phyloP scores from a whole-genome alignment of 31 red algal genomes.

The Asparagopsis taxiformis region DNA sequence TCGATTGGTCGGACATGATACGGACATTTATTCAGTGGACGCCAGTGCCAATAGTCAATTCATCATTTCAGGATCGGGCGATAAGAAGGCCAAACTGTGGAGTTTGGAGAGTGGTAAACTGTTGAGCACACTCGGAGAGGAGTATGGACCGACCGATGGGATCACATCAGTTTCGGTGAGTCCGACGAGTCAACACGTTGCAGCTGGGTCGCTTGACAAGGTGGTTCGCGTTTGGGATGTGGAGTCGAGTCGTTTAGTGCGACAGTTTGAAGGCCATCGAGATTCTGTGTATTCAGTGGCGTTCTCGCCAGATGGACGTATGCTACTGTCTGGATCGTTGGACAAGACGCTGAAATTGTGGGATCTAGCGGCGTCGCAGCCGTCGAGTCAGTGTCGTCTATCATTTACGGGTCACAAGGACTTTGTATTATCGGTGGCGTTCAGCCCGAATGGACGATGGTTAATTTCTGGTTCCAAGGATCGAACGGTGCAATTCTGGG shows the following conservation, averaged over 20 bases:
- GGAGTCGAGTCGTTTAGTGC: conserved; percentile 41
- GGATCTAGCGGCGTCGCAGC: conserved; percentile 55
- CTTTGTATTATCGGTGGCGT: conserved; percentile 83
- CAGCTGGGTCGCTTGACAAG: conserved; percentile 82
- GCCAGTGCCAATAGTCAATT: conserved; percentile 61
- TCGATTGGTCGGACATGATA: conserved; percentile 60
- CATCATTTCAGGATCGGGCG: conserved; percentile 73
- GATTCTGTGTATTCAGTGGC: conserved; percentile 91
- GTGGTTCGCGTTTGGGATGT: conserved; percentile 88
- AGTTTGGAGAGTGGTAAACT: conserved; percentile 56
- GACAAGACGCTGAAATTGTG: conserved; percentile 90
- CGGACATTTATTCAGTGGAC: conserved; percentile 85
- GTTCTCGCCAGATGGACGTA: conserved; percentile 73
- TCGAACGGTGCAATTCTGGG: conserved; percentile 94
- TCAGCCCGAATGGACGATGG: conserved; percentile 70
- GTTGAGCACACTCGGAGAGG: conserved; percentile 55
- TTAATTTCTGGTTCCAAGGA: conserved; percentile 91
- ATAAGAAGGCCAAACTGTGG: conserved; percentile 85
- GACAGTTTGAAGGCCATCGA: conserved; percentile 60
- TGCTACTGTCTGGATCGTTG: conserved; percentile 72
- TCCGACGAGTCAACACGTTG: conserved; percentile 58
- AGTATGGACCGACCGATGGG: conserved; percentile 59
- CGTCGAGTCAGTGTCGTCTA: conserved; percentile 37
- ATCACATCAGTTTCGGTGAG: conserved; percentile 78
- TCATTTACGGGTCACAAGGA: conserved; percentile 86